Conservation (phyloP, 176 grass and related monocot species). For the Alopecurus myosuroides region DNA sequence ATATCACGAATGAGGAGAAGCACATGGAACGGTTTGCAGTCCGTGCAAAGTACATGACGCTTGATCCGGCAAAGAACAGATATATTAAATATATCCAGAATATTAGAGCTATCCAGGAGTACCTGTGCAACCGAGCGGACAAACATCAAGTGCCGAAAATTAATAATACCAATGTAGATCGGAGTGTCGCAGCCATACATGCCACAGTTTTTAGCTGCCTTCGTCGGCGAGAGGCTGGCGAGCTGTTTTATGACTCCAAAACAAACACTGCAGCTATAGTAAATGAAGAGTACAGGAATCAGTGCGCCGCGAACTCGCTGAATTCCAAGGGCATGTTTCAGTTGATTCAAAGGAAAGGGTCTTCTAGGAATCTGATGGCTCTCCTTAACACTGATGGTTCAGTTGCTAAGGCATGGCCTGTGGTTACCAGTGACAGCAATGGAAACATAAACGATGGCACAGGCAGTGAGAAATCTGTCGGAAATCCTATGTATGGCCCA, state of each 20-base stretch:
- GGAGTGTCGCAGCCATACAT: not conserved
- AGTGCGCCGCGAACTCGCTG: not conserved
- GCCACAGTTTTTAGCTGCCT: not conserved
- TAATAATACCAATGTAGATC: not conserved
- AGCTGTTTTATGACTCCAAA: not conserved
- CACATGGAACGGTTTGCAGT: not conserved
- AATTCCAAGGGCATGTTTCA: too few relatives aligned
- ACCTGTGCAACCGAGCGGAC: not conserved
- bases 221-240: not conserved
- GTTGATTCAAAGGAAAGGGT: too few relatives aligned
- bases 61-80: not conserved
- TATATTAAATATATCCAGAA: not conserved
- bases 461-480: too few relatives aligned
- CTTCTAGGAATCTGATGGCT: too few relatives aligned
- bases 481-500: too few relatives aligned
- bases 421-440: too few relatives aligned
- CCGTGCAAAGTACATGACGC: not conserved
- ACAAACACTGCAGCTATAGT: not conserved
- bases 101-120: not conserved
- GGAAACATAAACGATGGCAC: too few relatives aligned
- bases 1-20: not conserved
- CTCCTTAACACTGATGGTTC: too few relatives aligned
- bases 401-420: too few relatives aligned
- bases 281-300: not conserved
- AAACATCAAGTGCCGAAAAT: not conserved